Base-by-base conservation (phyloP, 495 filamentous ascomycete genomes). In the Lophiotrema nucula region DNA sequence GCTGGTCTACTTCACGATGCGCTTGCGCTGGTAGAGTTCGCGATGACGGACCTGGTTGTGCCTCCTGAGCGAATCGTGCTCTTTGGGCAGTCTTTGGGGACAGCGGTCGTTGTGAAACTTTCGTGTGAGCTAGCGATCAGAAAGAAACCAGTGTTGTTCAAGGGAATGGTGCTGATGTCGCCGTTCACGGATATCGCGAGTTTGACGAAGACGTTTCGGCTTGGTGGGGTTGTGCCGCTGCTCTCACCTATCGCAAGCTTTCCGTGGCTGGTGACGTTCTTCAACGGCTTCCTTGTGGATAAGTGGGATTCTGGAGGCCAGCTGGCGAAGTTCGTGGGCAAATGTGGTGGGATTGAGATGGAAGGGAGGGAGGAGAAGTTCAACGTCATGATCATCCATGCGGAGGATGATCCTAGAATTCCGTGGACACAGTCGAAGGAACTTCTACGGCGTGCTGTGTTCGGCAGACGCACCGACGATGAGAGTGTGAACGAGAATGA, bases 21-120 rank as follows among this genome's bases (percentile, higher is more conserved):
- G 80, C 63, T 89, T 84, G 13, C 87, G 81, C 27, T 83, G 79
- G 26, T 83, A 77, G 64, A 79, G 83, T 24, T 76, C 72, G 59
- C 81, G 79, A 54, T 83, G 77, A 46, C 57, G 15, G 44, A 35
- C 16, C 62, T 62, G 0, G 18, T 45, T 0, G 35, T 70, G 8
- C 62, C 65, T 15, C 62, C 67, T 35, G 52, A 57, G 5, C 61
- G 62, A 1, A 70, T 62, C 41, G 49, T 64, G 8, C 53, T 66
- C n/a, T 68, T 64, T 45, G 63, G 52, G 12, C 67, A 70, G 31
- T 67, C 62, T 10, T 38, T 70, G 16, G 67, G 67, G 16, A 66
- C 67, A 23, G 67, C 62, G 1, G 67, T 70, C 22, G 55, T 49
- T 16, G 27, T 61, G 25, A 58, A 61, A 0, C 13, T 66, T 2